Percentiles rank a stretch among this genome's conserved stretches.
These are phyloP conservation scores for cucumber (Cucumis sativus) DNA, from an alignment of 306 rosid genomes.

Conservation along the genomic window DNA sequence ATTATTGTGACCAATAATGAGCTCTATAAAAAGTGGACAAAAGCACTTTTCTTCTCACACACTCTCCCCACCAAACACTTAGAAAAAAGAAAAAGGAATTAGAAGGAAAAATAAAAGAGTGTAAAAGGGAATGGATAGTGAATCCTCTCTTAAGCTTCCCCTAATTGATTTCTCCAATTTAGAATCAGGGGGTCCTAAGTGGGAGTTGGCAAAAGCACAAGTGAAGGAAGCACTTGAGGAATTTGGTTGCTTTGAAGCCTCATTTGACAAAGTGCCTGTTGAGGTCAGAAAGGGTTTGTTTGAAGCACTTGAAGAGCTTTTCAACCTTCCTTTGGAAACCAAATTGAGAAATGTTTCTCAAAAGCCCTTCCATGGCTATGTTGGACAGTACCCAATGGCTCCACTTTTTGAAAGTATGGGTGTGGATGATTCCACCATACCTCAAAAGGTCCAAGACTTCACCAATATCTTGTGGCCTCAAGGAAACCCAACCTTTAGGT, in stretches of 20 bases:
- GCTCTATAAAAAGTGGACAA: background rate
- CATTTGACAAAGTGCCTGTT: slow-evolving; percentile 30
- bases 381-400: slow-evolving; percentile 44
- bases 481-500: slow-evolving; percentile 47
- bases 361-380: slow-evolving; percentile 57
- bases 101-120: background rate
- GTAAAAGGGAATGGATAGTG: slow-evolving; percentile 31
- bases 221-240: slow-evolving; percentile 42
- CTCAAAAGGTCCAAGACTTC: slow-evolving; percentile 26
- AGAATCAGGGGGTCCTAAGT: slow-evolving; percentile 19
- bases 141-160: slow-evolving; percentile 38
- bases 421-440: slow-evolving; percentile 31
- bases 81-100: background rate
- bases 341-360: slow-evolving; percentile 36
- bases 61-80: background rate
- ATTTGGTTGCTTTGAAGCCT: slow-evolving; percentile 63
- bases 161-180: slow-evolving; percentile 32
- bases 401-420: slow-evolving; percentile 65
- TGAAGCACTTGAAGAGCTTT: slow-evolving; percentile 31
- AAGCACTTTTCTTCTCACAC: background rate
- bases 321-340: slow-evolving; percentile 56
- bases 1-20: background rate
- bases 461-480: slow-evolving; percentile 40
- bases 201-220: slow-evolving; percentile 42
- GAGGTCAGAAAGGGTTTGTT: slow-evolving; percentile 27